Conservation (phyloP, 2,329 filamentous ascomycete species). For the Colletotrichum horii region DNA sequence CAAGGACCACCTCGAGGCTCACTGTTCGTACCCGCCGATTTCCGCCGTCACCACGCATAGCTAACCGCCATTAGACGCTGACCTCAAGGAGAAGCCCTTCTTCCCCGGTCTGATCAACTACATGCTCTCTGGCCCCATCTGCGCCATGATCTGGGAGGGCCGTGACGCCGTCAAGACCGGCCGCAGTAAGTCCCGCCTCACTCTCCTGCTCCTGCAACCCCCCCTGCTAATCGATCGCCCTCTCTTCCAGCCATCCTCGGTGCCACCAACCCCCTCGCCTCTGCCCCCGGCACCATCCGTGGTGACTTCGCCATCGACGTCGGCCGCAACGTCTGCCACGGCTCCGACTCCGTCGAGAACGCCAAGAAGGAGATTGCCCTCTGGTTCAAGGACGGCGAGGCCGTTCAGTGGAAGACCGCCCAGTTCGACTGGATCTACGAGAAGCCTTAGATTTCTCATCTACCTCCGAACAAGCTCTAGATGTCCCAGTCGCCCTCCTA, state of each 20-base stretch:
- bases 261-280: conserved; percentile 97
- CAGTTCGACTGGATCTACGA: conserved; percentile 97
- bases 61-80: conserved; percentile 65
- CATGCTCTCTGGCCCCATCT: conserved; percentile 96
- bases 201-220: conserved; percentile 23
- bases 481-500: neutral
- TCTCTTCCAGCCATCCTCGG: conserved; percentile 76
- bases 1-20: conserved; percentile 96
- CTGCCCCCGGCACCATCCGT: conserved; percentile 96
- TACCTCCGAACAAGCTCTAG: neutral
- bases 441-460: conserved; percentile 62
- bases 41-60: conserved; percentile 13
- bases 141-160: conserved; percentile 99
- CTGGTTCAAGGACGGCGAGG: conserved; percentile 93
- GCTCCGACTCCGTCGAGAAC: conserved; percentile 97
- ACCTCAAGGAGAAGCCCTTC: conserved; percentile 94
- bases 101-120: conserved; percentile 94
- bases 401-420: conserved; percentile 83
- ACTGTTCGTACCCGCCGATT: conserved; percentile 65
- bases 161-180: conserved; percentile 99
- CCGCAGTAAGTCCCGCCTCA: conserved; percentile 66
- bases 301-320: conserved; percentile 82
- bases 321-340: conserved; percentile 99
- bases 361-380: conserved; percentile 99
- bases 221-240: conserved; percentile 17